A percentile compares a stretch with the other conserved stretches of the same genome.
These are phyloP conservation scores for Phytophthora megakarya DNA, from an alignment of 352 stramenopile species.

Conservation along the genomic window DNA sequence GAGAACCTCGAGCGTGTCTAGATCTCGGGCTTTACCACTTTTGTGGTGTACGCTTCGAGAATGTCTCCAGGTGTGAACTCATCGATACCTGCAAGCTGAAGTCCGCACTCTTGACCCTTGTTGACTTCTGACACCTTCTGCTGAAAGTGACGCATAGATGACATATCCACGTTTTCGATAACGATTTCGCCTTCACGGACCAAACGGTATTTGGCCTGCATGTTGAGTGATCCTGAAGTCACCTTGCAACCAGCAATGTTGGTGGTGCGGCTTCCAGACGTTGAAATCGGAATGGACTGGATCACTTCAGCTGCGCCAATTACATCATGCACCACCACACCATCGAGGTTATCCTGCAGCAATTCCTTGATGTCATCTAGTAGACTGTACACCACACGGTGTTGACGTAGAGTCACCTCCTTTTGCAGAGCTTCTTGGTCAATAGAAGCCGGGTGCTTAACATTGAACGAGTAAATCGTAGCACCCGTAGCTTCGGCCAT, in stretches of 20 bases:
- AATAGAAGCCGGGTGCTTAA: slow-evolving; percentile 73
- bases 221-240: slow-evolving; percentile 92
- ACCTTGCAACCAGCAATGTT: slow-evolving; percentile 97
- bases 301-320: slow-evolving; percentile 80
- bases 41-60: slow-evolving; percentile 91
- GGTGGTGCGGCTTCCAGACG: slow-evolving; percentile 82
- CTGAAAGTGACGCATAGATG: slow-evolving; percentile 92
- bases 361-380: slow-evolving; percentile 89
- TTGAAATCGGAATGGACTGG: slow-evolving; percentile 87
- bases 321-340: slow-evolving; percentile 67
- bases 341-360: slow-evolving; percentile 67
- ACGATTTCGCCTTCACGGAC: slow-evolving; percentile 93
- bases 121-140: slow-evolving; percentile 92
- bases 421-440: slow-evolving; percentile 84
- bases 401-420: slow-evolving; percentile 66
- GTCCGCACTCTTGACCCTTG: slow-evolving; percentile 97
- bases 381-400: slow-evolving; percentile 90
- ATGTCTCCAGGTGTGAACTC: slow-evolving; percentile 95
- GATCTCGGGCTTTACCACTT: slow-evolving; percentile 69
- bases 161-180: slow-evolving; percentile 80
- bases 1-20: slow-evolving; percentile 30
- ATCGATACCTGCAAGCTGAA: slow-evolving; percentile 93
- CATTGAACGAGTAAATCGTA: slow-evolving; percentile 91
- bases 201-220: slow-evolving; percentile 82
- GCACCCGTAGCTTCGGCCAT: slow-evolving; percentile 83